These are phyloP conservation scores for Suhomyces sp. DNA, from an alignment of 805 yeast genomes.

Conservation along the genomic window DNA sequence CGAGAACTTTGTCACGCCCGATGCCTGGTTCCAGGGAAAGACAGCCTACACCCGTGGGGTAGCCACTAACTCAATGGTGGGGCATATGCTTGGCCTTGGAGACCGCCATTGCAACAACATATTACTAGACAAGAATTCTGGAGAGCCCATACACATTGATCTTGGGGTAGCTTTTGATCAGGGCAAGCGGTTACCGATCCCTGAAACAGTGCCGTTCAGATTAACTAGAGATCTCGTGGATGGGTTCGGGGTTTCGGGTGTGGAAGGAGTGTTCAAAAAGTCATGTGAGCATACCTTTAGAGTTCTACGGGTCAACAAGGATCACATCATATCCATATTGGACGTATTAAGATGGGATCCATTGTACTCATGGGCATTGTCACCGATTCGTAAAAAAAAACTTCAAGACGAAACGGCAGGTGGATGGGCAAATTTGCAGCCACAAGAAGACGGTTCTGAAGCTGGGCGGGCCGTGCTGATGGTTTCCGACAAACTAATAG, in stretches of 20 bases:
- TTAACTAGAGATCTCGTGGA: constrained; percentile 87
- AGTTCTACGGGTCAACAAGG: constrained; percentile 62
- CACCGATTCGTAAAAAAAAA: constrained; percentile 63
- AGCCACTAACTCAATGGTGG: constrained; percentile 83
- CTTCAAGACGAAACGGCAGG: constrained; percentile 44
- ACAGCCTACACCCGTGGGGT: constrained; percentile 69
- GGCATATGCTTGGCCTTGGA: constrained; percentile 86
- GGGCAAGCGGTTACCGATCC: constrained; percentile 77
- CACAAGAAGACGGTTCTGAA: constrained; percentile 55
- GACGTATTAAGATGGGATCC: constrained; percentile 93
- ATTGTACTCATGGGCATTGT: constrained; percentile 83
- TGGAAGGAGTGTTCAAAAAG: constrained; percentile 69
- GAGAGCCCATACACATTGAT: constrained; percentile 95
- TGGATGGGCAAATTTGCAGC: constrained; percentile 10
- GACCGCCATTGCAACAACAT: constrained; percentile 94
- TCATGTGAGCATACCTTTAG: constrained; percentile 72
- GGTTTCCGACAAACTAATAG: constrained; percentile 66
- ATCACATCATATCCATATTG: constrained; percentile 72
- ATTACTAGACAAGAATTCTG: constrained; percentile 71
- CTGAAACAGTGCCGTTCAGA: constrained; percentile 93
- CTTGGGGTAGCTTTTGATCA: constrained; percentile 96
- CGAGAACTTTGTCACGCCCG: constrained; percentile 61
- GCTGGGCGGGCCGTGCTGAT: constrained; percentile 75
- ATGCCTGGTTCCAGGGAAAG: constrained; percentile 70
- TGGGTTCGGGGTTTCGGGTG: constrained; percentile 88